phyloP scores from a whole-genome alignment of 2,329 filamentous ascomycete genomes.

The Trichoderma aggressivum region DNA sequence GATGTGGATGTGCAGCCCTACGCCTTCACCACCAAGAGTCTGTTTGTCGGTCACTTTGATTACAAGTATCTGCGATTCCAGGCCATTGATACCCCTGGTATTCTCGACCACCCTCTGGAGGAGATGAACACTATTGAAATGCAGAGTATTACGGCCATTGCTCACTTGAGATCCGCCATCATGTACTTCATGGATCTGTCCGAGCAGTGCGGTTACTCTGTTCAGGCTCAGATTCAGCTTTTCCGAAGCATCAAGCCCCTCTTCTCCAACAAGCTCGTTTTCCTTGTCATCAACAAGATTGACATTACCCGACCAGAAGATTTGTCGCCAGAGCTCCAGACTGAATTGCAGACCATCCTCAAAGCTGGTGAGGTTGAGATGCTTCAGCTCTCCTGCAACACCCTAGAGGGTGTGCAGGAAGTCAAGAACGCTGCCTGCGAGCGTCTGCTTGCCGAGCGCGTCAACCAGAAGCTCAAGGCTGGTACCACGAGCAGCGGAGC shows the following conservation, averaged over 20 bases:
- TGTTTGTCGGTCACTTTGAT: conserved; percentile 97
- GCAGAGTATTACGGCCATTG: conserved; percentile 96
- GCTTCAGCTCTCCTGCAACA: conserved; percentile 91
- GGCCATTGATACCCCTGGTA: conserved; percentile 97
- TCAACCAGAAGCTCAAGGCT: conserved; percentile 93
- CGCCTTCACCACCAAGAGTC: conserved; percentile 95
- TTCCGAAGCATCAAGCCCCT: conserved; percentile 97
- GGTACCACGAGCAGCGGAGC: conserved; percentile 74
- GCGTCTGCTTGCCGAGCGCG: conserved; percentile 84
- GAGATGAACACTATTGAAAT: conserved; percentile 99
- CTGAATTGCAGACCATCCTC: conserved; percentile 72
- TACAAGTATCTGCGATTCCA: conserved; percentile 67
- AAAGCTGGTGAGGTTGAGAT: conserved; percentile 89
- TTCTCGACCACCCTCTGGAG: conserved; percentile 93
- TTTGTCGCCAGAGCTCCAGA: conserved; percentile 72
- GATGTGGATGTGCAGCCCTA: conserved; percentile 98
- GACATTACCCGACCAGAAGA: conserved; percentile 87
- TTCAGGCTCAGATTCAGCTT: conserved; percentile 86
- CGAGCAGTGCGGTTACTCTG: conserved; percentile 93
- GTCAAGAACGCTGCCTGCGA: conserved; percentile 96
- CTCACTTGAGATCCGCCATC: conserved; percentile 90
- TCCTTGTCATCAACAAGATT: conserved; percentile 97
- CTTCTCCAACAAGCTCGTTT: conserved; percentile 96
- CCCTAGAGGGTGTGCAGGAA: conserved; percentile 86
- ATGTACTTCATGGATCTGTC: conserved; percentile 98